These are phyloP conservation scores for Capsicum baccatum DNA, from an alignment of 257 asterid species.

Conservation along the genomic window DNA sequence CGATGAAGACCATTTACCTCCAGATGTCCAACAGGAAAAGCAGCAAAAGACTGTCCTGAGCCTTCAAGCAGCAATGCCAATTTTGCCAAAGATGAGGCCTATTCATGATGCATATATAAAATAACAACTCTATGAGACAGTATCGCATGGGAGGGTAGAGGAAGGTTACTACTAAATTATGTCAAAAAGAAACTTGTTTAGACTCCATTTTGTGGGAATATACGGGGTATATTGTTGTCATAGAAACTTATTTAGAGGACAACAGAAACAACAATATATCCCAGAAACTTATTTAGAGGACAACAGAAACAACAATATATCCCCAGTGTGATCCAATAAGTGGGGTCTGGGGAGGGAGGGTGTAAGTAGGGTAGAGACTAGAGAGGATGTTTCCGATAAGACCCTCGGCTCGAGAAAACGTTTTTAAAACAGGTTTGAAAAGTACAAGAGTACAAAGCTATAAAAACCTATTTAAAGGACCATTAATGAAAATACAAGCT, in stretches of 20 bases:
- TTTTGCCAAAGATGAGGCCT: constrained; percentile 88
- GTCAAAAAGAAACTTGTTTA: constrained; percentile 11
- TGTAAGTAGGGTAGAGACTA: not conserved
- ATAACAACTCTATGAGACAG: constrained; percentile 9
- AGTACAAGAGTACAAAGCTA: not conserved
- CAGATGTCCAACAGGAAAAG: constrained; percentile 53
- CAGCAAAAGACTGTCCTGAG: constrained; percentile 52
- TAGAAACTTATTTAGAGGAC: constrained; percentile 13
- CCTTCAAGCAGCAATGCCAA: constrained; percentile 73
- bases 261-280: not conserved
- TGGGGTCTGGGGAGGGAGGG: not conserved
- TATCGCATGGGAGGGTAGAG: not conserved
- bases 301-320: not conserved
- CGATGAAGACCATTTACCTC: constrained; percentile 55
- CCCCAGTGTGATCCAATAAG: not conserved
- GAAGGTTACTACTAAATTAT: not conserved
- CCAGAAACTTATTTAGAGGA: too few species aligned
- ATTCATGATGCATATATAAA: constrained; percentile 29
- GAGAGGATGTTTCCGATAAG: not conserved
- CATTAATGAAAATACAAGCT: not conserved
- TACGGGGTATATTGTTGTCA: too few species aligned
- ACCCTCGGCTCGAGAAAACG: not conserved
- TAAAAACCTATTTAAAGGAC: constrained; percentile 11
- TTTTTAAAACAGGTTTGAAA: not conserved
- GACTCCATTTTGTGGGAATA: not conserved